Base-by-base conservation (phyloP, 805 yeast species). In the Huiozyma sinensis region DNA sequence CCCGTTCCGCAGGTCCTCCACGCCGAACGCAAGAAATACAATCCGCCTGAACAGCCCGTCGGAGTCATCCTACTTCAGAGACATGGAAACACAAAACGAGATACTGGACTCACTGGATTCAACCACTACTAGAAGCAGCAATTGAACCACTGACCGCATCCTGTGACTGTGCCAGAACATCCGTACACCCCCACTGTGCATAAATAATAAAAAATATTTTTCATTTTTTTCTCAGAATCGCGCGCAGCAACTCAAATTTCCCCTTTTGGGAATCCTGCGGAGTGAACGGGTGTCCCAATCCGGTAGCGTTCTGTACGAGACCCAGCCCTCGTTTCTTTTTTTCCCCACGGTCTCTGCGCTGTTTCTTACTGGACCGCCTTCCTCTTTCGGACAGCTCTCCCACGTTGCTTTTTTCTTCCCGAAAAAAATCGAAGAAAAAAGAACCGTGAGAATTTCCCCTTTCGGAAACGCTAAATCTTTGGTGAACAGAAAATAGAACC, bases 31-130 rank as follows among this genome's bases (percentile, higher is more conserved):
- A 17, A 17, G 24, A 17, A 17, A 17, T 17, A 17, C 24, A 17
- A 41, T 41, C 42, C 43, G 43, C 30, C 36, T n/a, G 29, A 42
- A 10, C 39, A 40, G 12, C 33, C 36, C 35, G 13, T 41, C 39
- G 28, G 12, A 35, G 33, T 12, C 28, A 27, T 3, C 62, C 61
- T 56, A 67, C 43, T 55, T 65, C 37, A 60, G 68, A 6, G 66
- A 62, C 44, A 60, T 67, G 50, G 72, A 68, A 36, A 64, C 63
- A 7, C 71, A 68, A 37, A 68, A 69, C 50, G 59, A 66, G 11
- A 53, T 70, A 1, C 37, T 70, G 10, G 73, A 70, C 46, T 60
- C 65, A 11, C 48, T 69, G 28, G 39, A 37, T 24, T 9, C 11
- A 11, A 34, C 11, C 4, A n/a, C 10, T 17, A 34, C 17, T 17